Conservation (phyloP, 1,284 basidiomycete species). For the Papiliotrema flavescens region DNA sequence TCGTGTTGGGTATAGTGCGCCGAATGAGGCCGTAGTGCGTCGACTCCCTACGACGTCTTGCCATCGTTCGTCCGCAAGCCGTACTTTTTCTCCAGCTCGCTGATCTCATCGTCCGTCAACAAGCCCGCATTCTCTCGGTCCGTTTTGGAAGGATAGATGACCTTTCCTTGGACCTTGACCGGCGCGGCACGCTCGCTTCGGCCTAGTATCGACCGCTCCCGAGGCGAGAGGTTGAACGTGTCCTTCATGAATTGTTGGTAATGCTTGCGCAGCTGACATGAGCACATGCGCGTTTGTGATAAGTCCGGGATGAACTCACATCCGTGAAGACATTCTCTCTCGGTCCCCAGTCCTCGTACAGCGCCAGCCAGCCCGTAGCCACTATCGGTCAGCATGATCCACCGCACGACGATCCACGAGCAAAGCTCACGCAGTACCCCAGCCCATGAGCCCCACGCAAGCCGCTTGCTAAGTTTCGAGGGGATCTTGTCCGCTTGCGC, state of each 20-base stretch:
- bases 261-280: not conserved
- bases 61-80: not conserved
- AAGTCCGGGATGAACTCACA: not conserved
- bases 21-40: not conserved
- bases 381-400: conserved; percentile 1
- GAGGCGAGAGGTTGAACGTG: conserved; percentile 1
- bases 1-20: not conserved
- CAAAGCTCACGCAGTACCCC: too few species aligned
- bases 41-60: not conserved
- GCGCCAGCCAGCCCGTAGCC: not conserved
- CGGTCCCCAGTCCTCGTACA: conserved; percentile 3
- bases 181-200: not conserved
- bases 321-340: conserved; percentile 2
- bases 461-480: too few species aligned
- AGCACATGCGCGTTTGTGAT: not conserved
- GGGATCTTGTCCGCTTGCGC: too few species aligned
- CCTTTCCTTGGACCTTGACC: not conserved
- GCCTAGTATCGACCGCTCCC: not conserved
- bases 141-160: not conserved
- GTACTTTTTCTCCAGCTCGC: too few species aligned
- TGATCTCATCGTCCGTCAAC: too few species aligned
- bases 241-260: not conserved
- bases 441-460: too few species aligned
- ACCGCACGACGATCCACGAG: too few species aligned
- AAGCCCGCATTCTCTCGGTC: not conserved